Conservation (phyloP, 768 basidiomycete species). For the Terana coerulea region DNA sequence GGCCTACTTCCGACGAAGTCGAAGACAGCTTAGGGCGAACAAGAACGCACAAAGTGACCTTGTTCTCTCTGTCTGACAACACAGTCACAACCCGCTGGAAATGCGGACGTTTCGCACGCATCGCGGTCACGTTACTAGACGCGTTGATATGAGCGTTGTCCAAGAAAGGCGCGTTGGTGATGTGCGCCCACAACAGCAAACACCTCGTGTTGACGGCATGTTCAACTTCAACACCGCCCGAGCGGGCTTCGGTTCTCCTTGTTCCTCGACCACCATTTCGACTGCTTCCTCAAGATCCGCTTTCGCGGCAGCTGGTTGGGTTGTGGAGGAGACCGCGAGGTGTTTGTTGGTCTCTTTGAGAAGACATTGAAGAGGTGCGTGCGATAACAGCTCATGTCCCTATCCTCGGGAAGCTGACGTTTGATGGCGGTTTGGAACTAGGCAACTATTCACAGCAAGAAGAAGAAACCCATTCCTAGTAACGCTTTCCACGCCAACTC, state of each 20-base stretch:
- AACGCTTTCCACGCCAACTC: background rate
- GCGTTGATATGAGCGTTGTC: background rate
- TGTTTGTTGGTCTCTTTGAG: slow-evolving; percentile 5
- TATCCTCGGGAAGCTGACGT: background rate
- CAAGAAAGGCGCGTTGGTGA: background rate
- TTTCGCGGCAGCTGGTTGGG: slow-evolving; percentile 5
- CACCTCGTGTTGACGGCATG: slow-evolving; percentile 8
- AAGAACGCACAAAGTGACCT: too few species aligned
- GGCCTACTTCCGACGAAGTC: too few species aligned
- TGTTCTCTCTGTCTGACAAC: too few species aligned
- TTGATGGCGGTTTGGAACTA: background rate
- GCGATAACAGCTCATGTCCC: background rate
- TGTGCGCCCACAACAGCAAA: slow-evolving; percentile 9
- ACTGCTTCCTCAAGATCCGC: background rate
- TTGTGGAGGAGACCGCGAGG: slow-evolving; percentile 11
- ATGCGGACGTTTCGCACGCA: background rate
- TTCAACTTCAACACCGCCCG: background rate
- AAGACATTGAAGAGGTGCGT: slow-evolving; percentile 3
- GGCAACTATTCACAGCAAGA: too few species aligned
- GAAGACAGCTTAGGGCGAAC: too few species aligned
- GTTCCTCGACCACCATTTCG: background rate
- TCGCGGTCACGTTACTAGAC: slow-evolving; percentile 9
- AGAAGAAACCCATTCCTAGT: background rate
- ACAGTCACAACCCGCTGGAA: too few species aligned
- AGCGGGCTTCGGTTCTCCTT: background rate